phyloP scores from a whole-genome alignment of 345 rosid genomes.

The Moricandia moricandioides region DNA sequence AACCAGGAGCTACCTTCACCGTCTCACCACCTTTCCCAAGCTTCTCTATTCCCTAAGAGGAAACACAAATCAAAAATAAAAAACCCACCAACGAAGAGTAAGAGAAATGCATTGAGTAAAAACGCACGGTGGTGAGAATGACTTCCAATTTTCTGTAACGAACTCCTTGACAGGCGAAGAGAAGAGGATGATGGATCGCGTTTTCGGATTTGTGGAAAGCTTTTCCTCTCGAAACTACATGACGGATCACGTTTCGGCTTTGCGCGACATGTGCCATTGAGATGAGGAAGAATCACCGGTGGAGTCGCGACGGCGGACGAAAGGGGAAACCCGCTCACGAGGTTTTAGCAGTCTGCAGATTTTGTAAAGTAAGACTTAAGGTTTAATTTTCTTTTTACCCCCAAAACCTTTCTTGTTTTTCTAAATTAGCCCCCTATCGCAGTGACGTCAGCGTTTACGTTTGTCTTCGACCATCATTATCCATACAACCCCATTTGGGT shows the following conservation, averaged over 20 bases:
- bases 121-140: constrained; percentile 78
- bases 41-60: constrained; percentile 69
- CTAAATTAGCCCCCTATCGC: not conserved
- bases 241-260: constrained; percentile 34
- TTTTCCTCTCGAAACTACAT: constrained; percentile 27
- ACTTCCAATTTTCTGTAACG: constrained; percentile 79
- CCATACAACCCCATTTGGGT: no score
- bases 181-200: constrained; percentile 56
- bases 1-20: constrained; percentile 93
- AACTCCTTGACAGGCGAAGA: constrained; percentile 77
- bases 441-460: not conserved
- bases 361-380: not conserved
- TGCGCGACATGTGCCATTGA: constrained; percentile 29
- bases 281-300: constrained; percentile 1
- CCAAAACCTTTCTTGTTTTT: not conserved
- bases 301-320: constrained; percentile 14
- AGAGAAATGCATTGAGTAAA: not conserved
- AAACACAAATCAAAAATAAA: not conserved
- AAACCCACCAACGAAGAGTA: not conserved
- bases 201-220: constrained; percentile 38
- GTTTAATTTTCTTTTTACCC: not conserved
- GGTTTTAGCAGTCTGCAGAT: constrained; percentile 6
- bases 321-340: not conserved
- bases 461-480: no score
- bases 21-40: constrained; percentile 93